A percentile compares a stretch with the other conserved stretches of the same genome.
Evolutionary conservation across 202 grass and related monocot species (phyloP).

Genomic region (Bolboschoenoplectus hybrid): DNA sequence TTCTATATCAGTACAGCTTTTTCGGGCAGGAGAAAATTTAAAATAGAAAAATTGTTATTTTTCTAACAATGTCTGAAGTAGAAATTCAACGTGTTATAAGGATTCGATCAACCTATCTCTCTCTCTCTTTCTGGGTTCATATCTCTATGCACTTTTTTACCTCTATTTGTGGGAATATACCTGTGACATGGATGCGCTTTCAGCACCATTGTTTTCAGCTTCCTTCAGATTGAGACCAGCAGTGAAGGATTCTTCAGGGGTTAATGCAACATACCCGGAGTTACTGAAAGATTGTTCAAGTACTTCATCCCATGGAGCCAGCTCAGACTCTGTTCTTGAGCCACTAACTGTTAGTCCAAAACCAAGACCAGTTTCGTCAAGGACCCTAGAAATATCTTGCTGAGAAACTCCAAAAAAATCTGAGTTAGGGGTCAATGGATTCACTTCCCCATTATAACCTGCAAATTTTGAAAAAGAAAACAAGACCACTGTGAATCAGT

Average conservation of each 20-base stretch:
- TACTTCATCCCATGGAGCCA: slow-evolving; percentile 56
- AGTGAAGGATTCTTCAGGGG: slow-evolving; percentile 62
- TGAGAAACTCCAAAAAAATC: slow-evolving; percentile 56
- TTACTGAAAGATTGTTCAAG: slow-evolving; percentile 47
- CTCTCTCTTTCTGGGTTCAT: too few relatives aligned
- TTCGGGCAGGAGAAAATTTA: too few relatives aligned
- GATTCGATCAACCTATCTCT: background rate
- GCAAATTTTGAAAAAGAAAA: slow-evolving; percentile 42
- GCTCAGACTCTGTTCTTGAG: slow-evolving; percentile 53
- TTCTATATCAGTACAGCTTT: background rate
- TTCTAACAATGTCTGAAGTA: too few relatives aligned
- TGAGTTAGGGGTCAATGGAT: slow-evolving; percentile 49
- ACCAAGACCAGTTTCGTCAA: slow-evolving; percentile 59
- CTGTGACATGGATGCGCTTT: slow-evolving; percentile 57
- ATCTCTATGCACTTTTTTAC: background rate
- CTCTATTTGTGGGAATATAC: slow-evolving; percentile 43
- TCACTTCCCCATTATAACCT: slow-evolving; percentile 68
- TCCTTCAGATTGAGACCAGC: slow-evolving; percentile 59
- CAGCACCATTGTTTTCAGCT: slow-evolving; percentile 49
- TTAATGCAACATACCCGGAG: slow-evolving; percentile 51
- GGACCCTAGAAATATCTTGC: slow-evolving; percentile 54
- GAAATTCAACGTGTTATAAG: background rate
- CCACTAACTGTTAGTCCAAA: slow-evolving; percentile 46
- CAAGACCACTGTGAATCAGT: slow-evolving; percentile 26
- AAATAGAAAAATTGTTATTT: background rate